These are phyloP conservation scores for Diplodia seriata DNA, from an alignment of 2,329 filamentous ascomycete genomes.

Conservation along the genomic window DNA sequence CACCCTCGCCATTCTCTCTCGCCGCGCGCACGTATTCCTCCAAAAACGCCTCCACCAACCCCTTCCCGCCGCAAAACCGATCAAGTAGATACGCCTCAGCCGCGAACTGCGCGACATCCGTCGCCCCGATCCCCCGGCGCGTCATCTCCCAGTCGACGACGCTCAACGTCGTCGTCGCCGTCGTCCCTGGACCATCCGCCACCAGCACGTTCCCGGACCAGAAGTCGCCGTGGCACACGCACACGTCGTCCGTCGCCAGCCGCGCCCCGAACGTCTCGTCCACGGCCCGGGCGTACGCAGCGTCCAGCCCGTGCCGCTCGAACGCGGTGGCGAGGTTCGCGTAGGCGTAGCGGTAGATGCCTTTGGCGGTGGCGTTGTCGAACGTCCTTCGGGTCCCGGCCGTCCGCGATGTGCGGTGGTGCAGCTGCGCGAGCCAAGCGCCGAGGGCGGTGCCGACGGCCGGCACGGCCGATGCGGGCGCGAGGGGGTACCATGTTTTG, in stretches of 20 bases:
- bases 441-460: conserved; percentile 41
- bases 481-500: conserved; percentile 42
- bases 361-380: conserved; percentile 42
- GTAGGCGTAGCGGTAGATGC: conserved; percentile 44
- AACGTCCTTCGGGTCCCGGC: background rate
- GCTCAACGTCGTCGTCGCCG: conserved; percentile 35
- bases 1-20: background rate
- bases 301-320: conserved; percentile 37
- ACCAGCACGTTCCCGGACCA: conserved; percentile 50
- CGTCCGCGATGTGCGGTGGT: conserved; percentile 33
- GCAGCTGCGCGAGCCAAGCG: conserved; percentile 45
- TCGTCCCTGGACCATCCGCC: background rate
- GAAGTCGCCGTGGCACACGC: conserved; percentile 50
- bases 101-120: conserved; percentile 49
- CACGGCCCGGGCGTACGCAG: conserved; percentile 36
- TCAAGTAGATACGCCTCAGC: conserved; percentile 49
- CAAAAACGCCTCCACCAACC: conserved; percentile 42
- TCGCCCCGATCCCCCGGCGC: conserved; percentile 44
- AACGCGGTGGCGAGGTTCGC: conserved; percentile 39
- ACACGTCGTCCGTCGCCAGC: conserved; percentile 42
- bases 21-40: conserved; percentile 32
- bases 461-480: conserved; percentile 35
- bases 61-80: conserved; percentile 42
- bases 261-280: conserved; percentile 42
- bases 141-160: conserved; percentile 49